Evolutionary conservation across 2,329 filamentous ascomycete species (phyloP), one percentile per base, ranked within the genome.

Genomic region (Graphilbum ipis-grandicollis): DNA sequence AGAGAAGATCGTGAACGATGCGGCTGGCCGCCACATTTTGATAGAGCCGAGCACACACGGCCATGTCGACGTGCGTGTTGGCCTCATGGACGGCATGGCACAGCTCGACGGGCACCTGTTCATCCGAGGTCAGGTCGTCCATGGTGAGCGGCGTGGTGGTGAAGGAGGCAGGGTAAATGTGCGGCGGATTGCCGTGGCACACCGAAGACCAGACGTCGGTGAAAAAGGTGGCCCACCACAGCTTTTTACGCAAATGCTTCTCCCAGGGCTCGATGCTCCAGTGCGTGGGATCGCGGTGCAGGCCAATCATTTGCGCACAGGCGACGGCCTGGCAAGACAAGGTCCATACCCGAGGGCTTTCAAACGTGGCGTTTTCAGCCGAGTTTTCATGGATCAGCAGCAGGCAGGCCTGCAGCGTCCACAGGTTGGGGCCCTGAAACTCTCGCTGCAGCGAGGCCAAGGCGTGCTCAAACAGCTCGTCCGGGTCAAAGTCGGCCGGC

Each of bases 171-270:
- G 43, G 42, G 34, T 52, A 52, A 19, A 65, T 57, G 41, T 63
- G 60, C 2, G 60, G 59, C 4, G 62, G 59, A 34, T 63, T 63
- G 1, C 62, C 62, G 39, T 65, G 60, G 28, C 56, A 58, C 21
- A 63, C 51, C 2, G 60, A 53, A 2, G 60, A 57, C 62, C 62
- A 65, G 21, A 54, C 54, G 38, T 65, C 62, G 1, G 55, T 51
- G 4, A 55, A 43, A 32, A 56, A 61, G 0, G 54, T 53, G 1
- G 56, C 57, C 61, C 61, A 65, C 60, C 60, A 65, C 4, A 65
- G 44, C 44, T 60, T 62, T 41, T 50, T 58, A 7, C 60, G 52
- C 18, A 63, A 31, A 19, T 48, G 53, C 48, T 60, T 60, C 44
- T 65, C 62, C 50, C 58, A 59, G 0, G 44, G 35, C 1, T 56